Evolutionary conservation across 768 basidiomycete species (phyloP).

Genomic region (Russula olivacea): DNA sequence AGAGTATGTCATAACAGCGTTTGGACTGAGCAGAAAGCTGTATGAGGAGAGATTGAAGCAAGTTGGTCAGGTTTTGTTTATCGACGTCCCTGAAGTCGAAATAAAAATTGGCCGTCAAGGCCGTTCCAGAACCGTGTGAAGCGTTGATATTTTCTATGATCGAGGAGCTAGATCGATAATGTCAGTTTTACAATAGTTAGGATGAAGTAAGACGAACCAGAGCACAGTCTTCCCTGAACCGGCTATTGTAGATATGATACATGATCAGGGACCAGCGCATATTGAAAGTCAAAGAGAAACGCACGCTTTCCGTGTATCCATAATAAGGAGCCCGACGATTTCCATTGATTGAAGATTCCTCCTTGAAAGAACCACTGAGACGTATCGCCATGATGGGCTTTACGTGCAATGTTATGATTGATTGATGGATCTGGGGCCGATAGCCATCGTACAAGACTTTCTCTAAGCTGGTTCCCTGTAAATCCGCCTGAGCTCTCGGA

Average conservation of each 20-base stretch:
- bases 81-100: slow-evolving; percentile 4
- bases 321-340: not conserved
- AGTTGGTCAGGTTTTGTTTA: not conserved
- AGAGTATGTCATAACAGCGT: not conserved
- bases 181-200: not conserved
- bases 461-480: not conserved
- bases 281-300: not conserved
- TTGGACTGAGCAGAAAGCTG: not conserved
- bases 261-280: not conserved
- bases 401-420: not conserved
- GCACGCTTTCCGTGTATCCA: slow-evolving; percentile 3
- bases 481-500: not conserved
- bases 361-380: not conserved
- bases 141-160: not conserved
- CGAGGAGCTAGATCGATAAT: not conserved
- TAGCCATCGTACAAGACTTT: not conserved
- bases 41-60: not conserved
- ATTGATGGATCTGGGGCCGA: not conserved
- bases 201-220: not conserved
- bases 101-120: not conserved
- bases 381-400: not conserved
- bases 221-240: not conserved
- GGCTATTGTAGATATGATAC: not conserved
- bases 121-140: not conserved
- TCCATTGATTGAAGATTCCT: not conserved